Percentiles rank a stretch among this genome's conserved stretches.
Evolutionary conservation across 2,329 filamentous ascomycete genomes (phyloP).

Genomic region (Diplocarpon mali): DNA sequence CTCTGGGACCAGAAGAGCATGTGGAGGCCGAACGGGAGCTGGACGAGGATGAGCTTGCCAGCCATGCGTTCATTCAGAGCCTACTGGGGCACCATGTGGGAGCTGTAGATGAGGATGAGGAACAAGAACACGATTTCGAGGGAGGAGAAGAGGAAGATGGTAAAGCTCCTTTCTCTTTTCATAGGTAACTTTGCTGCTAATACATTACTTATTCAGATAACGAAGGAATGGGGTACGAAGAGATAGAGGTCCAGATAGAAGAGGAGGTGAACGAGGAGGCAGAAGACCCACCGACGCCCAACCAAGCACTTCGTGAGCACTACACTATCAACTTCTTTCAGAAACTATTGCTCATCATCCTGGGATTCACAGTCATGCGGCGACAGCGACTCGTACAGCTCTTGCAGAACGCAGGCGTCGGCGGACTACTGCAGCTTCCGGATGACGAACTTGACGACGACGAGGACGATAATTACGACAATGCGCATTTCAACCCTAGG

Average conservation of each 20-base stretch:
- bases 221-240: slow-evolving; percentile 10
- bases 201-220: slow-evolving; percentile 5
- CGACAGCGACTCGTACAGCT: slow-evolving; percentile 18
- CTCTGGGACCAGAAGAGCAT: background rate
- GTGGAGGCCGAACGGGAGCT: background rate
- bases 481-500: slow-evolving; percentile 24
- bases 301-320: slow-evolving; percentile 28
- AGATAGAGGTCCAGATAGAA: slow-evolving; percentile 9
- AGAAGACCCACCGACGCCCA: slow-evolving; percentile 22
- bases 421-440: slow-evolving; percentile 15
- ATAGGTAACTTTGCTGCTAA: background rate
- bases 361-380: slow-evolving; percentile 18
- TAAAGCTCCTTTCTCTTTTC: background rate
- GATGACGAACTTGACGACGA: slow-evolving; percentile 11
- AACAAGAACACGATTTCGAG: background rate
- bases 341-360: slow-evolving; percentile 23
- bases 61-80: slow-evolving; percentile 4
- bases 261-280: slow-evolving; percentile 6
- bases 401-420: slow-evolving; percentile 16
- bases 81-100: background rate
- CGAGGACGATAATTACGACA: slow-evolving; percentile 15
- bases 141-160: background rate
- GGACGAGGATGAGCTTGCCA: slow-evolving; percentile 2
- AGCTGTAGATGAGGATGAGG: background rate
- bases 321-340: slow-evolving; percentile 16